Conservation (phyloP, 1,139 yeast species). For the Pneumocystis jirovecii region DNA sequence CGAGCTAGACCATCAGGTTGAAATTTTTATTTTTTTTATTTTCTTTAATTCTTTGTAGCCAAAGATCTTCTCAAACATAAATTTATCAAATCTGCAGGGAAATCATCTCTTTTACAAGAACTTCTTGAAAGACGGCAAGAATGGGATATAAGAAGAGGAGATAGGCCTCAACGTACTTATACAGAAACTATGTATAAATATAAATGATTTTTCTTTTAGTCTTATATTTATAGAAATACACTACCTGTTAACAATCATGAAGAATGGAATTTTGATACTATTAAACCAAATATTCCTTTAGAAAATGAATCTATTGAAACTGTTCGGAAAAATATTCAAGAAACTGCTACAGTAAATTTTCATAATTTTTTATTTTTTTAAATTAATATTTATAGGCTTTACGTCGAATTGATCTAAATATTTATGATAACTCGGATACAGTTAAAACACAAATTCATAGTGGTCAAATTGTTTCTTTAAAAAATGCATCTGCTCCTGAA, state of each 20-base stretch:
- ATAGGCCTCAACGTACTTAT: constrained; percentile 9
- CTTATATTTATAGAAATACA: neutral
- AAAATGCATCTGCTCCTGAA: neutral
- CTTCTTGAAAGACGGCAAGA: constrained; percentile 20
- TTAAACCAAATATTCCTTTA: neutral
- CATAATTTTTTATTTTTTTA: neutral
- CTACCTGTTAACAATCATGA: neutral
- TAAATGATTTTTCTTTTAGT: neutral
- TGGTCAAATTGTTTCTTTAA: neutral
- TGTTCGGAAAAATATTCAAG: neutral
- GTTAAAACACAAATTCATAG: neutral
- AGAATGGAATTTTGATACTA: constrained; percentile 2
- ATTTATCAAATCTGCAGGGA: constrained; percentile 36
- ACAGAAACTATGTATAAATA: neutral
- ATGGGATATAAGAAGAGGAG: constrained; percentile 16
- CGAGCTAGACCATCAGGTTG: constrained; percentile 33
- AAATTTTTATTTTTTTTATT: neutral
- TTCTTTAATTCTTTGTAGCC: constrained; percentile 24
- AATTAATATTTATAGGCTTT: neutral
- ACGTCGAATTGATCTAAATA: neutral
- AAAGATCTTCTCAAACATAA: constrained; percentile 42
- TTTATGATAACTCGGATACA: neutral
- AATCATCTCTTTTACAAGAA: constrained; percentile 21
- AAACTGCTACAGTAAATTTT: neutral
- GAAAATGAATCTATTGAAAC: constrained; percentile 1